Conservation (phyloP, 1,284 basidiomycete genomes). For the Gymnopus androsaceus region DNA sequence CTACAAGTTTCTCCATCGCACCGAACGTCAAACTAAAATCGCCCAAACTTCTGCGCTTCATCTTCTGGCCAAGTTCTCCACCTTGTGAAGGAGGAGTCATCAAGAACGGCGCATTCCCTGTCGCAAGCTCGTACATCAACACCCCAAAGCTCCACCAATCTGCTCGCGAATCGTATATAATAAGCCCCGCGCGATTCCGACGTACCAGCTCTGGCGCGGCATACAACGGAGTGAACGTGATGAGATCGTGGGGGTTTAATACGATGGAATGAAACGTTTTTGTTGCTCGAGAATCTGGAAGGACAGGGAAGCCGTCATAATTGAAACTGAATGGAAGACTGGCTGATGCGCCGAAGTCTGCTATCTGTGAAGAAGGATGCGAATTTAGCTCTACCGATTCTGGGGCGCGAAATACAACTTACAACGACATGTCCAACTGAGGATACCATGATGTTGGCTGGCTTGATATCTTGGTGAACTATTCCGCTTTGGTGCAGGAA, state of each 20-base stretch:
- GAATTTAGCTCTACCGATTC: too few species aligned
- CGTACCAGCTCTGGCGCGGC: conserved; percentile 60
- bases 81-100: background rate
- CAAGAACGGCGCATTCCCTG: conserved; percentile 36
- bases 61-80: background rate
- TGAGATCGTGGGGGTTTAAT: conserved; percentile 24
- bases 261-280: conserved; percentile 22
- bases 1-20: conserved; percentile 22
- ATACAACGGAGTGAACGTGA: conserved; percentile 34
- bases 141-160: conserved; percentile 72
- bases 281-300: background rate
- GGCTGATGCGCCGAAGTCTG: conserved; percentile 58
- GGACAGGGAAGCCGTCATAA: conserved; percentile 14
- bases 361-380: too few species aligned
- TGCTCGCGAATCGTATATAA: conserved; percentile 54
- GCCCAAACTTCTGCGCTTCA: conserved; percentile 23
- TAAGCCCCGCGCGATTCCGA: conserved; percentile 25
- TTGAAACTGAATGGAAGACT: conserved; percentile 23
- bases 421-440: conserved; percentile 43
- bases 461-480: conserved; percentile 38
- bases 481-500: conserved; percentile 62
- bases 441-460: conserved; percentile 36
- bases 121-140: conserved; percentile 58
- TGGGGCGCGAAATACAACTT: too few species aligned
- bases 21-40: conserved; percentile 28